phyloP scores from a whole-genome alignment of 768 basidiomycete genomes.

The Lactifluus echinatus region DNA sequence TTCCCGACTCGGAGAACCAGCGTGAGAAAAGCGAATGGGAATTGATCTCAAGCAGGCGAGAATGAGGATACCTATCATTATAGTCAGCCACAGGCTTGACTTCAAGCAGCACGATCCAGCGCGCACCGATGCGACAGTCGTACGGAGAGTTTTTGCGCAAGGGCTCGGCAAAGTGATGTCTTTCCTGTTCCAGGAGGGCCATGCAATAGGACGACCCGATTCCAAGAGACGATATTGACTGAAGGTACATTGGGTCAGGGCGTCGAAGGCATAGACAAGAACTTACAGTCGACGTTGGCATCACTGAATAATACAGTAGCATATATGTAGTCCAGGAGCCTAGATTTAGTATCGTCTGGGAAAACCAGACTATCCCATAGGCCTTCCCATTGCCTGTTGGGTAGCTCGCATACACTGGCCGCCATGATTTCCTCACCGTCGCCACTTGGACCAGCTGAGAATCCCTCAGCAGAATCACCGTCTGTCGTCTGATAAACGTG shows the following conservation, averaged over 20 bases:
- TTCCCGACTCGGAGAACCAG: conserved; percentile 99
- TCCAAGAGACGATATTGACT: conserved; percentile 94
- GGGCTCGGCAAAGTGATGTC: conserved; percentile 87
- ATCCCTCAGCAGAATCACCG: conserved; percentile 62
- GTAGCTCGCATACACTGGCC: conserved; percentile 84
- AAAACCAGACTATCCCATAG: conserved; percentile 93
- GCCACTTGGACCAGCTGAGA: conserved; percentile 42
- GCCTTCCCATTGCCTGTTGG: conserved; percentile 76
- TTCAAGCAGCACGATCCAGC: background rate
- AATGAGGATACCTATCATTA: conserved; percentile 61
- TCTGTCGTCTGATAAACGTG: conserved; percentile 84
- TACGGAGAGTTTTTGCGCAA: conserved; percentile 93
- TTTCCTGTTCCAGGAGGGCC: conserved; percentile 98
- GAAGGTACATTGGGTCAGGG: conserved; percentile 5
- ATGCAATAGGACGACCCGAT: conserved; percentile 87
- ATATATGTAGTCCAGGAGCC: conserved; percentile 88
- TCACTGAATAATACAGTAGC: conserved; percentile 91
- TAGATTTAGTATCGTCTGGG: conserved; percentile 70
- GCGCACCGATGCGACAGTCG: conserved; percentile 73
- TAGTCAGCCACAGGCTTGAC: background rate
- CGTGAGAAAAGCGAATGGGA: conserved; percentile 96
- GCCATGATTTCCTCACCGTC: conserved; percentile 76
- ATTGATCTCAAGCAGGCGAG: conserved; percentile 92
- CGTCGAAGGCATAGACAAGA: background rate
- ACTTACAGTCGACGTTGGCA: conserved; percentile 72